Conservation (phyloP, 495 filamentous ascomycete species). For the Penicillium coprophilum region DNA sequence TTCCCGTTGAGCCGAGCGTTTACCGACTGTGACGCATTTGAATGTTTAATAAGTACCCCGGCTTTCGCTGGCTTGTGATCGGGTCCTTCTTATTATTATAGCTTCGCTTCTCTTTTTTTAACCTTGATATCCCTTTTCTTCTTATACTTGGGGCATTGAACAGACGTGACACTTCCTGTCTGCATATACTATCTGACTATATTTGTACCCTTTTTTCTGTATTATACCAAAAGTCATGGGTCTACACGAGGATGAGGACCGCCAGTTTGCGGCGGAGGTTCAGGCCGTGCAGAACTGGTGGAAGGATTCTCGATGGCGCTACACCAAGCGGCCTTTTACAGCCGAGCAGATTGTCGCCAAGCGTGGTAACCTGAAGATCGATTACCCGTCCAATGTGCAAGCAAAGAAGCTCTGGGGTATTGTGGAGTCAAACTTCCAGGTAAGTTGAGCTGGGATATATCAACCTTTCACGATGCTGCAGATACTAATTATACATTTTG, state of each 20-base stretch:
- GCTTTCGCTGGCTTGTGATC: conserved; percentile 41
- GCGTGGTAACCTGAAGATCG: conserved; percentile 84
- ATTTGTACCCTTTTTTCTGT: conserved; percentile 12
- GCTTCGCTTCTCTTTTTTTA: conserved; percentile 4
- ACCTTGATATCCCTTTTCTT: conserved; percentile 1
- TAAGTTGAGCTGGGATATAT: conserved; percentile 33
- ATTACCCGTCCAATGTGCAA: conserved; percentile 85
- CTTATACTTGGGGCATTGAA: conserved; percentile 7
- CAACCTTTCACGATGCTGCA: background rate
- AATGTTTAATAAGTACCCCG: conserved; percentile 36
- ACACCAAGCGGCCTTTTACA: conserved; percentile 89
- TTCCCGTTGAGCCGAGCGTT: conserved; percentile 49
- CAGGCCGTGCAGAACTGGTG: conserved; percentile 91
- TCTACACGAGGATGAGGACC: conserved; percentile 70
- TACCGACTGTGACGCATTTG: conserved; percentile 48
- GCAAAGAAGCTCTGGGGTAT: conserved; percentile 94
- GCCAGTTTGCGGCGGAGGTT: conserved; percentile 76
- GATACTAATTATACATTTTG: conserved; percentile 3
- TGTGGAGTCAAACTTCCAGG: conserved; percentile 80
- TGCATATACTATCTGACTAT: conserved; percentile 20
- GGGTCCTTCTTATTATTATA: conserved; percentile 26
- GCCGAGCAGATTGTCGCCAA: conserved; percentile 97
- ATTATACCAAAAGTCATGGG: conserved; percentile 38
- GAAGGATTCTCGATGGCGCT: conserved; percentile 85
- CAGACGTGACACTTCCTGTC: background rate